A percentile compares a stretch with the other conserved stretches of the same genome.
phyloP scores from a whole-genome alignment of 1,284 basidiomycete genomes.

The Ustilago nuda region DNA sequence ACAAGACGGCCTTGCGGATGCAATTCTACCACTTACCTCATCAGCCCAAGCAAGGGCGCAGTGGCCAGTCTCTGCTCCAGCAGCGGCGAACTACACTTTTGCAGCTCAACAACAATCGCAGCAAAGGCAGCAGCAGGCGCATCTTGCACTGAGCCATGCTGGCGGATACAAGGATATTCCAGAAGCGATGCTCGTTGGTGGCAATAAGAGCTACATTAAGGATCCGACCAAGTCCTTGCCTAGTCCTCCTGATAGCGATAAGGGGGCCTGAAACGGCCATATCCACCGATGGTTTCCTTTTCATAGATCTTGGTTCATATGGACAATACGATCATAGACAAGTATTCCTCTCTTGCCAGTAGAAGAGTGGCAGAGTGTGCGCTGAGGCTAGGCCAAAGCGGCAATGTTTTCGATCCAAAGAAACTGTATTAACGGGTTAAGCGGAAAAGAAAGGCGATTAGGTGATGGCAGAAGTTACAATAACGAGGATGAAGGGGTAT shows the following conservation, averaged over 20 bases:
- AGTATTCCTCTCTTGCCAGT: too few relatives aligned
- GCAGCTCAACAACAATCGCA: constrained; percentile 1
- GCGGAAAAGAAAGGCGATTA: too few relatives aligned
- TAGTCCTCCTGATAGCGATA: constrained; percentile 50
- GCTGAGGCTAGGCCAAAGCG: too few relatives aligned
- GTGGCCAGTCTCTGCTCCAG: background rate
- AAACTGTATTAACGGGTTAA: too few relatives aligned
- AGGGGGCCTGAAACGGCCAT: constrained; percentile 11
- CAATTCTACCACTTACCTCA: constrained; percentile 14
- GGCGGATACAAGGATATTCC: constrained; percentile 45
- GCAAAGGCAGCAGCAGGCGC: constrained; percentile 3
- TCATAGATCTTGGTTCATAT: background rate
- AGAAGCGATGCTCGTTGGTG: constrained; percentile 6
- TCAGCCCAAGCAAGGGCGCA: background rate
- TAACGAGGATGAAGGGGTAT: background rate
- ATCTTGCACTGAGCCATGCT: constrained; percentile 2
- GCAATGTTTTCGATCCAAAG: too few relatives aligned
- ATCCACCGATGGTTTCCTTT: background rate
- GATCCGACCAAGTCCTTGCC: constrained; percentile 45
- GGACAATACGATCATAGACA: background rate
- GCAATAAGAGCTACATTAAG: constrained; percentile 35
- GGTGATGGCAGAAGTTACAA: background rate
- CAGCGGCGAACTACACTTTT: constrained; percentile 1
- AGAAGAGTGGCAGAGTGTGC: too few relatives aligned
- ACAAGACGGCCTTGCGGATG: constrained; percentile 7